These are phyloP conservation scores for Brettanomyces anomalus DNA, from an alignment of 805 yeast genomes.

Conservation along the genomic window DNA sequence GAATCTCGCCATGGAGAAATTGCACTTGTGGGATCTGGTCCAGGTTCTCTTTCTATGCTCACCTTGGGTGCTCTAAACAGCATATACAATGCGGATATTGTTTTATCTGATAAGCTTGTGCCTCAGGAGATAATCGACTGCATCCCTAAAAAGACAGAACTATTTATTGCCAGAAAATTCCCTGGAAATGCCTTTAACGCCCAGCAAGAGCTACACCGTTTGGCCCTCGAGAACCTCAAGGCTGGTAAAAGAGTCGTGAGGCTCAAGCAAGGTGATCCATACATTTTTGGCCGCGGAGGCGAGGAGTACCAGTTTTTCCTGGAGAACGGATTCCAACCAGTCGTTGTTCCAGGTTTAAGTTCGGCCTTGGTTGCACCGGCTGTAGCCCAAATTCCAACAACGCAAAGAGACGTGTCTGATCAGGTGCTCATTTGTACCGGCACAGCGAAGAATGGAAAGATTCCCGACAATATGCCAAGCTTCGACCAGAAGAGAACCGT, in stretches of 20 bases:
- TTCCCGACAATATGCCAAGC: slow-evolving; percentile 64
- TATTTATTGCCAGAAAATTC: slow-evolving; percentile 85
- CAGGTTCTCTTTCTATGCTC: slow-evolving; percentile 75
- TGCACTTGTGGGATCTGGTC: slow-evolving; percentile 89
- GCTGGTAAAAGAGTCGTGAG: slow-evolving; percentile 76
- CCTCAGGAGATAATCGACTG: slow-evolving; percentile 80
- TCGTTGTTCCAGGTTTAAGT: slow-evolving; percentile 79
- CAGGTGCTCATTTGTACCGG: slow-evolving; percentile 93
- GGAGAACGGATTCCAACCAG: slow-evolving; percentile 58
- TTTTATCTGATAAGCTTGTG: slow-evolving; percentile 85
- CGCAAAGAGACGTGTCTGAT: slow-evolving; percentile 87
- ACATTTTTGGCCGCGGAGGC: slow-evolving; percentile 93
- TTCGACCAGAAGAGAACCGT: slow-evolving; percentile 70
- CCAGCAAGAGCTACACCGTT: slow-evolving; percentile 69
- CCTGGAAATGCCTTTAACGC: slow-evolving; percentile 97
- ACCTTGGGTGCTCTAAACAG: slow-evolving; percentile 81
- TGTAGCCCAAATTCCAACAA: slow-evolving; percentile 75
- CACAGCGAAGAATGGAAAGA: slow-evolving; percentile 78
- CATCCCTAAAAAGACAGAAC: slow-evolving; percentile 66
- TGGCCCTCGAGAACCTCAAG: slow-evolving; percentile 57
- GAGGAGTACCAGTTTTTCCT: slow-evolving; percentile 74
- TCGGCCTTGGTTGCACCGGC: slow-evolving; percentile 87
- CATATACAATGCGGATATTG: slow-evolving; percentile 72
- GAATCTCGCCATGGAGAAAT: slow-evolving; percentile 40
- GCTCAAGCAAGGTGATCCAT: slow-evolving; percentile 94